A percentile compares a stretch with the other conserved stretches of the same genome.
phyloP scores from a whole-genome alignment of 2,329 filamentous ascomycete genomes.

The Pestalotiopsis sp. region DNA sequence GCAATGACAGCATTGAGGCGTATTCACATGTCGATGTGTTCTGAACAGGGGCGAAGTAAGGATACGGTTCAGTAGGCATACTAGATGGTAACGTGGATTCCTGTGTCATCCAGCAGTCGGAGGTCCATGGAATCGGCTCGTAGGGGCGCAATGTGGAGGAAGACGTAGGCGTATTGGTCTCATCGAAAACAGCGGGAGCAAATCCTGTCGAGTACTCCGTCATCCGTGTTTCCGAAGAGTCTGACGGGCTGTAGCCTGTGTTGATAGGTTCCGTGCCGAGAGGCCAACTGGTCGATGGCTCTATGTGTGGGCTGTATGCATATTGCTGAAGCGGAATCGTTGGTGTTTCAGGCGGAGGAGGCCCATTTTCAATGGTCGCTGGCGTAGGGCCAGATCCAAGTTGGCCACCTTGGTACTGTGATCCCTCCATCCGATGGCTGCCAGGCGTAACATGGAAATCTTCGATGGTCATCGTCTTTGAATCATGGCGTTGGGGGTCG shows the following conservation, averaged over 20 bases:
- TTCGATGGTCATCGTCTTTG: too few relatives aligned
- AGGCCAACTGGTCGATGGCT: background rate
- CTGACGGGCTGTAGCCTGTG: background rate
- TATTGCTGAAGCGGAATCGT: background rate
- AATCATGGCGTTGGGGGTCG: too few relatives aligned
- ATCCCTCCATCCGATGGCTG: background rate
- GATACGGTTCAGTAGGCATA: background rate
- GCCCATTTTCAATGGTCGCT: background rate
- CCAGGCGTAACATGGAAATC: too few relatives aligned
- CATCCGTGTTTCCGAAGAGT: background rate
- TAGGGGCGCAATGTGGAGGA: background rate
- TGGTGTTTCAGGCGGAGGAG: background rate
- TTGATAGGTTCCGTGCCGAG: background rate
- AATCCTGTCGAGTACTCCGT: background rate
- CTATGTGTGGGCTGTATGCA: background rate
- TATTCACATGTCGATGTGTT: background rate
- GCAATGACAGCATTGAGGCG: background rate
- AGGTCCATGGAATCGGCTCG: background rate
- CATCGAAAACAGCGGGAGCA: background rate
- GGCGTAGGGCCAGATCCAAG: background rate
- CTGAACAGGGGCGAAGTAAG: background rate
- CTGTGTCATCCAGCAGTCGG: background rate
- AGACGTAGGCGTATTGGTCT: background rate
- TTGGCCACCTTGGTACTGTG: background rate
- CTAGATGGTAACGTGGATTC: background rate